These are phyloP conservation scores for Paramecium sonneborni DNA, from an alignment of 73 alveolate genomes.

Conservation along the genomic window DNA sequence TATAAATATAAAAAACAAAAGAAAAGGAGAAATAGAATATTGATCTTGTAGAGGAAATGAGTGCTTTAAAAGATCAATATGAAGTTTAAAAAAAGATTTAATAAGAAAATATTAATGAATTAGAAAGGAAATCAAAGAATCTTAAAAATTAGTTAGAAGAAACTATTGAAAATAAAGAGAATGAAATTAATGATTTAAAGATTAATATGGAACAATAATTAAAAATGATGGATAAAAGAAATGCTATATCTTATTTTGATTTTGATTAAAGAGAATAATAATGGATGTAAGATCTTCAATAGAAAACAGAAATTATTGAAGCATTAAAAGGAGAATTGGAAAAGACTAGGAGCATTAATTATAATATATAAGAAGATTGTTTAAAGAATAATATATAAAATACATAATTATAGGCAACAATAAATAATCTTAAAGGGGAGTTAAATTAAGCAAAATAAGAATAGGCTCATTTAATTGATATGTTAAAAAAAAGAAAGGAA, in stretches of 20 bases:
- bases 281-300: neutral
- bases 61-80: neutral
- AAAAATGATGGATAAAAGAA: neutral
- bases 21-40: neutral
- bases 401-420: neutral
- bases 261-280: neutral
- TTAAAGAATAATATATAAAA: neutral
- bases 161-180: neutral
- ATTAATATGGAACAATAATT: neutral
- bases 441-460: neutral
- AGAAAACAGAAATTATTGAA: neutral
- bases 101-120: neutral
- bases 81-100: neutral
- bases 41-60: neutral
- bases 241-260: neutral
- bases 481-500: conserved; percentile 4
- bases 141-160: neutral
- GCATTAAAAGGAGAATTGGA: neutral
- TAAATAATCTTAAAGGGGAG: neutral
- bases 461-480: neutral
- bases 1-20: neutral
- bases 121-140: neutral
- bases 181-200: neutral
- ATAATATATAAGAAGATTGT: neutral
- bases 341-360: neutral